phyloP scores from a whole-genome alignment of 108 stramenopile species.

The Cyclotella atomus region DNA sequence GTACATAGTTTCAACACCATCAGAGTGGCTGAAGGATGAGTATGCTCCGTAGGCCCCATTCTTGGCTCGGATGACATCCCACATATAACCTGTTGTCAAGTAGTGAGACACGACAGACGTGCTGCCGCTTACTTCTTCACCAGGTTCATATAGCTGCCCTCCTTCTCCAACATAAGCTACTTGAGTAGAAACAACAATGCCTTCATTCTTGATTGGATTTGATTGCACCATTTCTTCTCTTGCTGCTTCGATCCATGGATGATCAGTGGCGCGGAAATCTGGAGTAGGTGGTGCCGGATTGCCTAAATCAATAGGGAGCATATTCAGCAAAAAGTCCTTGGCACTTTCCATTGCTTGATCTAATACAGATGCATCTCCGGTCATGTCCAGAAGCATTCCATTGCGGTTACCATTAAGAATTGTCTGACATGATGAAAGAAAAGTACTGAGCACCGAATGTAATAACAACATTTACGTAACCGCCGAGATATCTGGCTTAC shows the following conservation, averaged over 20 bases:
- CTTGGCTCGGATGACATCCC: constrained; percentile 83
- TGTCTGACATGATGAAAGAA: constrained; percentile 16
- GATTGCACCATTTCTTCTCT: constrained; percentile 45
- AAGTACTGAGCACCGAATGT: too few species aligned
- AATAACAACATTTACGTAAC: too few species aligned
- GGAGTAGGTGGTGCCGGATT: constrained; percentile 51
- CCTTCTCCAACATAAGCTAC: constrained; percentile 89
- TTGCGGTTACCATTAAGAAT: constrained; percentile 63
- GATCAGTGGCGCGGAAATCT: constrained; percentile 55
- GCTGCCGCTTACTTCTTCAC: constrained; percentile 72
- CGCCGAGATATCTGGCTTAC: too few species aligned
- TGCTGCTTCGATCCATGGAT: constrained; percentile 75
- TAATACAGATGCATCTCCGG: constrained; percentile 75
- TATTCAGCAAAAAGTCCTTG: constrained; percentile 57
- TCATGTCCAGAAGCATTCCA: constrained; percentile 85
- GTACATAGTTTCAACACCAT: constrained; percentile 69
- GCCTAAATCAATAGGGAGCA: constrained; percentile 42
- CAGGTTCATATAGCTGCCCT: constrained; percentile 71
- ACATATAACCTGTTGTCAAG: constrained; percentile 62
- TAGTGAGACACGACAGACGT: constrained; percentile 70
- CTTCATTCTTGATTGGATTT: constrained; percentile 58
- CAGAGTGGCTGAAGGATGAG: constrained; percentile 64
- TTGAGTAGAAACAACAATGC: constrained; percentile 83
- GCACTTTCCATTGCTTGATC: constrained; percentile 45
- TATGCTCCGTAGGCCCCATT: constrained; percentile 91